Conservation (phyloP, 805 yeast genomes). For the Schwanniomyces yamadae region DNA sequence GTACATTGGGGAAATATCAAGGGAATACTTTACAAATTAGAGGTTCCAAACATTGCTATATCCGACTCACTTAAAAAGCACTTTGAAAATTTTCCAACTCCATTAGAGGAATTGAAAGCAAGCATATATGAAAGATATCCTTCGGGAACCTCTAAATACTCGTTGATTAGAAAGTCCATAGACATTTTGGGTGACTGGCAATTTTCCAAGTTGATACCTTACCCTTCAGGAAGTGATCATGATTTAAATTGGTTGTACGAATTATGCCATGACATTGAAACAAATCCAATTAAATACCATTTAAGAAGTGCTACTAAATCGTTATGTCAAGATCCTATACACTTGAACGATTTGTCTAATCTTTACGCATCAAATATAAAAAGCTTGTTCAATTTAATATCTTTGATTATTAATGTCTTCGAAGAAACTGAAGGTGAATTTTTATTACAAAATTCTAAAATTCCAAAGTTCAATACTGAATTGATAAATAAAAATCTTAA, state of each 20-base stretch:
- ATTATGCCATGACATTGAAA: constrained; percentile 46
- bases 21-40: constrained; percentile 44
- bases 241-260: constrained; percentile 35
- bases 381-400: constrained; percentile 24
- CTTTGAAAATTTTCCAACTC: constrained; percentile 44
- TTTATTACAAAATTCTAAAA: constrained; percentile 35
- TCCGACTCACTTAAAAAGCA: constrained; percentile 23
- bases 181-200: constrained; percentile 31
- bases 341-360: constrained; percentile 32
- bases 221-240: constrained; percentile 25
- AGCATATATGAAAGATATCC: constrained; percentile 48
- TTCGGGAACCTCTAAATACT: constrained; percentile 51
- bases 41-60: constrained; percentile 36
- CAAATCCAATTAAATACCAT: constrained; percentile 49
- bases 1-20: constrained; percentile 56
- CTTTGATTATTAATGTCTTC: constrained; percentile 31
- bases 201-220: constrained; percentile 40
- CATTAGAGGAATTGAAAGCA: constrained; percentile 37
- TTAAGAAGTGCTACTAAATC: constrained; percentile 39
- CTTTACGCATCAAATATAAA: constrained; percentile 16
- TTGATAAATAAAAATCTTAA: constrained; percentile 21
- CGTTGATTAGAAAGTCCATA: constrained; percentile 40
- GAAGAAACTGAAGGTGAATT: constrained; percentile 30
- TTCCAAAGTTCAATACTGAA: constrained; percentile 31
- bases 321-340: constrained; percentile 31